Evolutionary conservation across 1,139 yeast species (phyloP).

Genomic region (Hyphopichia khmerensis): DNA sequence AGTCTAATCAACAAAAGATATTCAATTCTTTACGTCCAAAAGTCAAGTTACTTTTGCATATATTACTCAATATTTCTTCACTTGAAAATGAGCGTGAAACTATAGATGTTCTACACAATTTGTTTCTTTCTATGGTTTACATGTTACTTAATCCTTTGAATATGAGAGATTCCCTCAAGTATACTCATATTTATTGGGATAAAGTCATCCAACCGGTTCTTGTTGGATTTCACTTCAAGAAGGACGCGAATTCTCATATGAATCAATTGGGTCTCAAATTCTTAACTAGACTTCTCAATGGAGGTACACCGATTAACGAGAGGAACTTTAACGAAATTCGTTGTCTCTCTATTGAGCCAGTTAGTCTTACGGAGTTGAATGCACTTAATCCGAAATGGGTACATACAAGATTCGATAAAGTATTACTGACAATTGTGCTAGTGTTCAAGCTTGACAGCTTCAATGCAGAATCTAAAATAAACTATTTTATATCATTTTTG

Average conservation of each 20-base stretch:
- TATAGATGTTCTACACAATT: conserved; percentile 28
- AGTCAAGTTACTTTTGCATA: conserved; percentile 26
- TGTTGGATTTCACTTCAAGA: conserved; percentile 32
- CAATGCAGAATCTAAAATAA: conserved; percentile 24
- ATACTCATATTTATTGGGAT: conserved; percentile 40
- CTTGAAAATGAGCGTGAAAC: conserved; percentile 23
- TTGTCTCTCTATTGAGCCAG: conserved; percentile 34
- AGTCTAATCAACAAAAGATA: conserved; percentile 10
- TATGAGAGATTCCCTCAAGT: conserved; percentile 19
- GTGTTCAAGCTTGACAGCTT: conserved; percentile 25
- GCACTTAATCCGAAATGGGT: conserved; percentile 37
- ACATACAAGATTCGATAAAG: conserved; percentile 27
- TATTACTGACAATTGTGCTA: conserved; percentile 25
- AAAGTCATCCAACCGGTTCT: conserved; percentile 33
- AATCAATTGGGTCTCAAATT: conserved; percentile 27
- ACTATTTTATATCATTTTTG: conserved; percentile 24
- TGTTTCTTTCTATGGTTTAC: conserved; percentile 34
- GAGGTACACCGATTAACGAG: conserved; percentile 18
- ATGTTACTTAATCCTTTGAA: conserved; percentile 25
- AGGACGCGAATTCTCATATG: conserved; percentile 18
- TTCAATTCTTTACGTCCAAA: conserved; percentile 25
- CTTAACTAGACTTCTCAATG: conserved; percentile 23
- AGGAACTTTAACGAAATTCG: conserved; percentile 26
- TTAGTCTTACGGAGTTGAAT: conserved; percentile 28
- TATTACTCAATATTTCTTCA: conserved; percentile 24